Evolutionary conservation across 805 yeast genomes (phyloP), one percentile per base, ranked within the genome.

Genomic region (Citeromyces matritensis): DNA sequence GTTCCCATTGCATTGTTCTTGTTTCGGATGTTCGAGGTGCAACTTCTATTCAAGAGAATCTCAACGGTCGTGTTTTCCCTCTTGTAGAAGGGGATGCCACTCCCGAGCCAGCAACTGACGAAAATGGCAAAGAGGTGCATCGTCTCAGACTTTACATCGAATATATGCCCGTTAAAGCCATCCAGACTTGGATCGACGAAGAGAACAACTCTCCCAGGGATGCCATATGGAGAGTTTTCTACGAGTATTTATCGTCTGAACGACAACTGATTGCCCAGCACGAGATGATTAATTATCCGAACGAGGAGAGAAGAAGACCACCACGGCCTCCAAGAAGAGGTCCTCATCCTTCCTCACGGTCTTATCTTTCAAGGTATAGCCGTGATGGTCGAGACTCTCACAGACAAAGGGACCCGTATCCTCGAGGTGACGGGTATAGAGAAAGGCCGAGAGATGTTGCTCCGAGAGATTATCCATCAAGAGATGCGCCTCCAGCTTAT

Each of bases 201-300:
- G 70, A 63, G 36, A 58, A 54, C 33, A 46, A 44, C 26, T 63
- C 61, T 9, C 66, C 70, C 8, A 42, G 44, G 26, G 57, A 62
- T 41, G 69, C 65, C 2, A 42, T 58, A 30, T 63, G 70, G 69
- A 53, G 53, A 31, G 43, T 63, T n/a, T 49, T 51, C 11, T 63
- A 56, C 36, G 48, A 39, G 1, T 47, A 47, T 34, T 5, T 17
- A 17, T 5, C 6, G 7, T 17, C 21, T 7, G 21, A 17, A 7
- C 6, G 21, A 5, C 21, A 17, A 7, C 37, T 43, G 30, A 47
- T 45, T 7, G 57, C 49, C 9, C 38, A 45, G 2, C 57, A 54
- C 34, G 42, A 37, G 25, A 49, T 53, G 57, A 34, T 48, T 15
- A 53, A 53, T 36, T 49, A 53, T 33, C 45, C 53, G n/a, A 49